Conservation (phyloP, 2,329 filamentous ascomycete genomes). For the Apiospora aurea region DNA sequence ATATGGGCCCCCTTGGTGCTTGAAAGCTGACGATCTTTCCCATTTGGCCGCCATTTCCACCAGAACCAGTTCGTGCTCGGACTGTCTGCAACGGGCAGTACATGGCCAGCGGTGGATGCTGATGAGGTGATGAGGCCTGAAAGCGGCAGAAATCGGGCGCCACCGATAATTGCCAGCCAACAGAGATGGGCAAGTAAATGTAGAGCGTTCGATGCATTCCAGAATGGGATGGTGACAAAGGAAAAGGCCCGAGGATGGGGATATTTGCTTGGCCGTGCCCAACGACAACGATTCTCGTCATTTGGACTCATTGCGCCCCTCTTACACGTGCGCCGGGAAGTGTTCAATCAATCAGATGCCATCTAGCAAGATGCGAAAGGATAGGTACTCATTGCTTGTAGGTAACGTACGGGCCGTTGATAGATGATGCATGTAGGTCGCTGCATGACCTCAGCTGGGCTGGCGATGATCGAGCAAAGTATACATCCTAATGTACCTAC, state of each 20-base stretch:
- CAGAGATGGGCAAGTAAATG: conserved; percentile 13
- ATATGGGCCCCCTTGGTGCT: not conserved
- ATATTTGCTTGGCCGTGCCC: conserved; percentile 12
- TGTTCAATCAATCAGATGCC: not conserved
- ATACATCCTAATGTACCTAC: not conserved
- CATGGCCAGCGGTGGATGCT: not conserved
- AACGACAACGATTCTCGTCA: not conserved
- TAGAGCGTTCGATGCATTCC: conserved; percentile 1
- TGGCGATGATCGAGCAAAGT: not conserved
- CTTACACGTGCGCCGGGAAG: not conserved
- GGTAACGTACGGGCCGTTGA: not conserved
- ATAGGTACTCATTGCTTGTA: not conserved
- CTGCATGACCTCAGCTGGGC: not conserved
- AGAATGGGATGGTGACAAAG: conserved; percentile 13
- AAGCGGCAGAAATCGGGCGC: conserved; percentile 15
- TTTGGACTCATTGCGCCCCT: not conserved
- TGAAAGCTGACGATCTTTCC: not conserved
- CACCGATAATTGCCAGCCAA: conserved; percentile 2
- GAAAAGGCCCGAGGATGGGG: not conserved
- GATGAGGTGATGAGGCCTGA: conserved; percentile 13
- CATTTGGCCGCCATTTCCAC: not conserved
- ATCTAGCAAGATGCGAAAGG: not conserved
- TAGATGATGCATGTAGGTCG: not conserved
- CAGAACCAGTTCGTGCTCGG: not conserved
- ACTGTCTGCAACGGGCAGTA: conserved; percentile 1